A percentile compares a stretch with the other conserved stretches of the same genome.
Conservation (phyloP, 176 grass and related monocot genomes). For the Dendrocalamus sinicus region DNA sequence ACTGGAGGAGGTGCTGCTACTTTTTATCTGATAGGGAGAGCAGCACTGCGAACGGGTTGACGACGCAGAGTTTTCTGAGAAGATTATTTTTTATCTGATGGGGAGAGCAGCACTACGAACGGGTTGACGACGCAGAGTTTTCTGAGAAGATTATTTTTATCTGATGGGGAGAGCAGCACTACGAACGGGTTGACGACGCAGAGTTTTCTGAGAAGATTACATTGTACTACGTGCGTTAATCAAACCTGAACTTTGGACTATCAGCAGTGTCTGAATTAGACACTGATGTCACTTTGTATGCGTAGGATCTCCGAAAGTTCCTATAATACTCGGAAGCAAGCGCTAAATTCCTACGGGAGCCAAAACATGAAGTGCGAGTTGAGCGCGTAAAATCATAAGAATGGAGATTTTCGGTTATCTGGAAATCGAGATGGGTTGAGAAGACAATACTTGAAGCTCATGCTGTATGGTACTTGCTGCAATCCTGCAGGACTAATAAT, state of each 20-base stretch:
- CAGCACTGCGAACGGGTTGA: neutral
- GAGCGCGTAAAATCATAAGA: neutral
- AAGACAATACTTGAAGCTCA: neutral
- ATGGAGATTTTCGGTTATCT: neutral
- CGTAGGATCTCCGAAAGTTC: neutral
- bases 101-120: too few species aligned
- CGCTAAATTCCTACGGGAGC: neutral
- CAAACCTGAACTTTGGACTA: neutral
- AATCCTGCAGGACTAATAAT: neutral
- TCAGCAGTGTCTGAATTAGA: neutral
- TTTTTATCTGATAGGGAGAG: neutral
- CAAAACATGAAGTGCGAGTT: neutral
- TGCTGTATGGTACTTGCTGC: neutral
- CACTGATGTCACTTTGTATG: neutral
- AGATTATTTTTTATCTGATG: too few species aligned
- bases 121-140: too few species aligned
- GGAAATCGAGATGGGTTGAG: neutral
- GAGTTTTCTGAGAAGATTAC: neutral
- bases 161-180: too few species aligned
- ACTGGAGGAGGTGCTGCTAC: neutral
- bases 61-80: too few species aligned
- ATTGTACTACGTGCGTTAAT: neutral
- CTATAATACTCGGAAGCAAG: neutral
- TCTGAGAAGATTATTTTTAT: too few species aligned
- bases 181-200: neutral